Evolutionary conservation across 257 asterid genomes (phyloP).

Genomic region (Echium plantagineum): DNA sequence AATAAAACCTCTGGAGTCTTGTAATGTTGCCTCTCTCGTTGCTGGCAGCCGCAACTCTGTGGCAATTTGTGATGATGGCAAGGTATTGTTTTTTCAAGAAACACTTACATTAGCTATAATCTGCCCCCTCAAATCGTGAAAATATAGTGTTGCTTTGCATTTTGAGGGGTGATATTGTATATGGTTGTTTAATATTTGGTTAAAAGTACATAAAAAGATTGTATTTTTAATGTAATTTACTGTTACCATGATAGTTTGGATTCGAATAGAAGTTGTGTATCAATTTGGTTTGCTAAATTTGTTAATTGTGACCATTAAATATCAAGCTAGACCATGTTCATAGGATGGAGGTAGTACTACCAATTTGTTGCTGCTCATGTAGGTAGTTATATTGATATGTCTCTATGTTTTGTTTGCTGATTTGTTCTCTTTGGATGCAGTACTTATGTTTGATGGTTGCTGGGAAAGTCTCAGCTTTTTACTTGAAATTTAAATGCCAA

Average conservation of each 20-base stretch:
- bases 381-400: too few species aligned
- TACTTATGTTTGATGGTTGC: background rate
- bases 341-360: too few species aligned
- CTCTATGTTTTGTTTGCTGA: background rate
- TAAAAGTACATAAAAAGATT: background rate
- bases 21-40: slow-evolving; percentile 58
- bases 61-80: slow-evolving; percentile 87
- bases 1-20: slow-evolving; percentile 43
- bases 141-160: too few species aligned
- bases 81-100: slow-evolving; percentile 31
- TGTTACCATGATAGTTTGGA: too few species aligned
- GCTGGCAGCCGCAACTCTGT: slow-evolving; percentile 96
- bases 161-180: too few species aligned
- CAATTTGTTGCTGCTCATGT: too few species aligned
- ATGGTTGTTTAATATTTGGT: background rate
- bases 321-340: too few species aligned
- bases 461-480: background rate
- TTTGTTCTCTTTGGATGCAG: background rate
- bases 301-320: too few species aligned
- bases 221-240: background rate
- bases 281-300: too few species aligned
- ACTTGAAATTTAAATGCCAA: background rate
- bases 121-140: too few species aligned
- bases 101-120: background rate
- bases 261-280: too few species aligned